Evolutionary conservation across 371 early-diverging fungal genomes (phyloP), one percentile per base, ranked within the genome.

Genomic region (Circinella umbellata): DNA sequence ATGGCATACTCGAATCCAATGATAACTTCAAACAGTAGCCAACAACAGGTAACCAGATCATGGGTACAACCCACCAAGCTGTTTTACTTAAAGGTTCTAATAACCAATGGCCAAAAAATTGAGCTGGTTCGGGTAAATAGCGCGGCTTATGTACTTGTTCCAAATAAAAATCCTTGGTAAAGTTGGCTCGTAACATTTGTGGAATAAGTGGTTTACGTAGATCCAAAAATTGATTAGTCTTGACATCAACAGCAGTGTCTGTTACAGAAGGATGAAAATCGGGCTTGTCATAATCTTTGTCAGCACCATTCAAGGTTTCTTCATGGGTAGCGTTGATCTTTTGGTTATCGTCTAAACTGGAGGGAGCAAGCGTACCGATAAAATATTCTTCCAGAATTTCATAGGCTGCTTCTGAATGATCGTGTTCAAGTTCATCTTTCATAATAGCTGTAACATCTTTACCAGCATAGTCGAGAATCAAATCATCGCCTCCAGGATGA

Each of bases 51-150:
- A 87, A 35, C 97, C 98, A 98, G 55, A 95, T 75, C 0, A 92
- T 57, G 8, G 97, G 97, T n/a, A 98, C 89, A 15, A 94, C 87
- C 73, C 85, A 97, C 98, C 98, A 98, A 11, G 95, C 94, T 8
- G 97, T 97, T 63, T 88, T 86, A 27, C 95, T 90, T 20, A 97
- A 84, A 53, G 89, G 70, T 72, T 98, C 98, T 35, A 97, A 83
- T 65, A 86, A 73, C 63, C 86, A 83, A 46, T 85, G 84, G 18
- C 86, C 90, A 78, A 98, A 98, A 67, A 96, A 86, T 47, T 88
- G 86, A 1, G 97, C 95, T 14, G 97, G 91, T 20, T 86, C 74
- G 36, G 90, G 85, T 63, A 91, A 69, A 73, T 96, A 93, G 37
- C 94, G 91, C 13, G 98, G 96, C 53, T 90, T 91, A 77, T 98